These are phyloP conservation scores for Pythium chondricola DNA, from an alignment of 352 stramenopile genomes.

Conservation along the genomic window DNA sequence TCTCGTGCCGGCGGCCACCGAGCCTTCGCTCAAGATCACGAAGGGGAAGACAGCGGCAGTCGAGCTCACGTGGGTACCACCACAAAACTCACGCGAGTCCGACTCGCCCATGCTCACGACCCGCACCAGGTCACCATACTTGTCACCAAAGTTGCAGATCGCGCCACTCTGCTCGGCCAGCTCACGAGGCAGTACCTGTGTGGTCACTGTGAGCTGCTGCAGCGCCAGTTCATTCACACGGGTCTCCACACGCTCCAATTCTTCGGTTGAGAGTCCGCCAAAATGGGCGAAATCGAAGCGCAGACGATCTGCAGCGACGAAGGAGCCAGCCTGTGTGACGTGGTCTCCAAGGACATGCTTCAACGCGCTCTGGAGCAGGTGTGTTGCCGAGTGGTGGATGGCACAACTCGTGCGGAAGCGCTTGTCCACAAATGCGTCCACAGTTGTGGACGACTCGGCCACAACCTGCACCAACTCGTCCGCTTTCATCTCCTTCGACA, in stretches of 20 bases:
- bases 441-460: conserved; percentile 3
- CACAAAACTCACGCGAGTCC: conserved; percentile 66
- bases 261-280: conserved; percentile 47
- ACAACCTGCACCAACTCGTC: not conserved
- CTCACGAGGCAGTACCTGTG: conserved; percentile 32
- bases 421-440: conserved; percentile 42
- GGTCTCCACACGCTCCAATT: conserved; percentile 49
- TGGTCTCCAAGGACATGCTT: conserved; percentile 63
- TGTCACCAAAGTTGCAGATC: conserved; percentile 79
- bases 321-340: conserved; percentile 66
- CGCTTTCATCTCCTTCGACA: conserved; percentile 17
- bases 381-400: conserved; percentile 74
- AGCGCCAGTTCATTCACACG: conserved; percentile 55
- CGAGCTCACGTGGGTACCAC: conserved; percentile 61
- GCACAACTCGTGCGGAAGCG: conserved; percentile 43
- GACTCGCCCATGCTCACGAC: conserved; percentile 56
- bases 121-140: conserved; percentile 74
- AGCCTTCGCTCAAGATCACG: conserved; percentile 67
- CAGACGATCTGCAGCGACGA: conserved; percentile 51
- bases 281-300: conserved; percentile 85
- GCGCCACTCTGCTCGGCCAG: conserved; percentile 55
- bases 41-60: conserved; percentile 55
- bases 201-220: conserved; percentile 30
- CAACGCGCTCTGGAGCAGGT: conserved; percentile 66
- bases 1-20: conserved; percentile 68